These are phyloP conservation scores for Rubroshorea leprosula DNA, from an alignment of 345 rosid species.

Conservation along the genomic window DNA sequence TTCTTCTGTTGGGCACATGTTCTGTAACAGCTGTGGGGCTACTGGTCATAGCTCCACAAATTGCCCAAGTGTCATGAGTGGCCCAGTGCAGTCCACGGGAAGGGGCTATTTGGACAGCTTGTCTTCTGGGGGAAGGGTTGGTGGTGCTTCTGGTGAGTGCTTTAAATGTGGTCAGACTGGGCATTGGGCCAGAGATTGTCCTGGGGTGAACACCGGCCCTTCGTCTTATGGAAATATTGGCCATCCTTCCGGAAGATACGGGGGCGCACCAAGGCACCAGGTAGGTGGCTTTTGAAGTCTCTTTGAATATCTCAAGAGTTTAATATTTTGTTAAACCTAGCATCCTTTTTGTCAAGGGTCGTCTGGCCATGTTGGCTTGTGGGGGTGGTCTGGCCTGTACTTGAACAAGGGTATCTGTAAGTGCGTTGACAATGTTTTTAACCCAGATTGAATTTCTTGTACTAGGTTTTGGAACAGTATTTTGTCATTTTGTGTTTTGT, in stretches of 20 bases:
- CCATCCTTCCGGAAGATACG: slow-evolving; percentile 39
- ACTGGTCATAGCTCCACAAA: slow-evolving; percentile 58
- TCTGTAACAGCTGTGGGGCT: slow-evolving; percentile 57
- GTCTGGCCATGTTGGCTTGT: too few species aligned
- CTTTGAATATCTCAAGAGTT: not conserved
- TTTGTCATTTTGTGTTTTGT: not conserved
- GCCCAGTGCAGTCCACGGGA: slow-evolving; percentile 36
- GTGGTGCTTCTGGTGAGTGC: slow-evolving; percentile 32
- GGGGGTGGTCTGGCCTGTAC: too few species aligned
- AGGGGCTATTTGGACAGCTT: slow-evolving; percentile 26
- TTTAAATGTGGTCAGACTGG: slow-evolving; percentile 57
- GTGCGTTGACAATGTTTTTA: too few species aligned
- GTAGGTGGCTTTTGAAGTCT: slow-evolving; percentile 38
- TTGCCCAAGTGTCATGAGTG: slow-evolving; percentile 64
- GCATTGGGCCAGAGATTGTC: slow-evolving; percentile 69
- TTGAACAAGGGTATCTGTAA: too few species aligned
- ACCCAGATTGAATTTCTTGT: not conserved
- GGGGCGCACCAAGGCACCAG: slow-evolving; percentile 40
- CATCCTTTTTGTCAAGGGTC: not conserved
- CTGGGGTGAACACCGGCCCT: slow-evolving; percentile 18
- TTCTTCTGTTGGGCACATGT: slow-evolving; percentile 13
- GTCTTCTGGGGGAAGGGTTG: slow-evolving; percentile 27
- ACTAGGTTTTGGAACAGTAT: not conserved
- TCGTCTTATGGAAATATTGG: slow-evolving; percentile 39
- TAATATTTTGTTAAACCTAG: too few species aligned